Percentiles rank a stretch among this genome's conserved stretches.
These are phyloP conservation scores for Amanita thiersii DNA, from an alignment of 768 basidiomycete species.

Conservation along the genomic window DNA sequence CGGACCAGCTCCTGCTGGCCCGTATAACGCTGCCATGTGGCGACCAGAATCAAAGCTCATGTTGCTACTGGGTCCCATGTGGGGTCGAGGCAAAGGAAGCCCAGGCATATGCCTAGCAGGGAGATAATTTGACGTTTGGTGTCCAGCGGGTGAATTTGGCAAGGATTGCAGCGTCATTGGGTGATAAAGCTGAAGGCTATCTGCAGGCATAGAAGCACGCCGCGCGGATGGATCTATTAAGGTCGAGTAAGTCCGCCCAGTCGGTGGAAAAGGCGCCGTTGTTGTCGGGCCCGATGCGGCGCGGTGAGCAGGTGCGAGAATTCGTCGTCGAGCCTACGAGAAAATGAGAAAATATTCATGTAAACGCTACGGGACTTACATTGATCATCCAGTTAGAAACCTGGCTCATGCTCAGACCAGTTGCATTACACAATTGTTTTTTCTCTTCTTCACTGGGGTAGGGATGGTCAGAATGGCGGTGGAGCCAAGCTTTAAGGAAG, in stretches of 20 bases:
- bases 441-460: conserved; percentile 90
- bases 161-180: conserved; percentile 70
- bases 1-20: conserved; percentile 26
- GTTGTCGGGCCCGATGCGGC: conserved; percentile 72
- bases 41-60: conserved; percentile 30
- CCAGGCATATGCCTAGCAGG: conserved; percentile 40
- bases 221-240: conserved; percentile 38
- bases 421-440: conserved; percentile 80
- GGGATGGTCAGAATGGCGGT: conserved; percentile 82
- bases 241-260: conserved; percentile 35
- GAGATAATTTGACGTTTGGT: conserved; percentile 35
- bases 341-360: conserved; percentile 11
- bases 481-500: conserved; percentile 82
- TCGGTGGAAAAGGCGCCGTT: conserved; percentile 60
- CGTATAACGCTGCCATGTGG: conserved; percentile 25
- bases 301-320: conserved; percentile 75
- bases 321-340: conserved; percentile 67
- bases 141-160: conserved; percentile 26
- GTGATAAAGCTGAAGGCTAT: conserved; percentile 68
- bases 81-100: conserved; percentile 27
- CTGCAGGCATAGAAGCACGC: conserved; percentile 62
- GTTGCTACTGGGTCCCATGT: conserved; percentile 24
- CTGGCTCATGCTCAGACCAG: conserved; percentile 82
- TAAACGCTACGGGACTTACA: conserved; percentile 29
- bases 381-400: conserved; percentile 96